Conservation (phyloP, 2,329 filamentous ascomycete species). For the Aspergillus transmontanensis region DNA sequence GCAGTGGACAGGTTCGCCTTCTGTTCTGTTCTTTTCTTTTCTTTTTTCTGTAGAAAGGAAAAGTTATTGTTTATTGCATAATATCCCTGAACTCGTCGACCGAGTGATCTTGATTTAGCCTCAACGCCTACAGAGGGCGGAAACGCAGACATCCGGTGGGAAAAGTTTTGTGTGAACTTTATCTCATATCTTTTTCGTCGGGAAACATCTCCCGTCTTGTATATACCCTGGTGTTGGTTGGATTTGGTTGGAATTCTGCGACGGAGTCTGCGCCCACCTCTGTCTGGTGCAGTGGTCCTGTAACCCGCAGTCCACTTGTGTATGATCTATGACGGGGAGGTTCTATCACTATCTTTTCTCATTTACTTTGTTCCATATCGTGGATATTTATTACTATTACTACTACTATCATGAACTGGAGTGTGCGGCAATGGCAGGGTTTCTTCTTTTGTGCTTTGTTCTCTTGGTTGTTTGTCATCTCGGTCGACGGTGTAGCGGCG, state of each 20-base stretch:
- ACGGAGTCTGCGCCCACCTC: constrained; percentile 26
- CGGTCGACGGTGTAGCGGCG: neutral
- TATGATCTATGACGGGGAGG: constrained; percentile 36
- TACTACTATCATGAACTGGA: constrained; percentile 28
- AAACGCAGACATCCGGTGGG: constrained; percentile 18
- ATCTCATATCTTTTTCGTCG: constrained; percentile 18
- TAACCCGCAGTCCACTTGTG: constrained; percentile 23
- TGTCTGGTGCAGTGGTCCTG: constrained; percentile 24
- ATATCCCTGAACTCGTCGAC: constrained; percentile 22
- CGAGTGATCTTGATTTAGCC: constrained; percentile 22
- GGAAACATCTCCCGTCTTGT: constrained; percentile 30
- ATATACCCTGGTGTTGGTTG: constrained; percentile 31
- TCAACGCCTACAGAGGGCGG: constrained; percentile 17
- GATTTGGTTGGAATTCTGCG: constrained; percentile 17
- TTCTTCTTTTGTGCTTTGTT: constrained; percentile 16
- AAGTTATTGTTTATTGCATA: constrained; percentile 24
- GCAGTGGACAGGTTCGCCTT: constrained; percentile 3
- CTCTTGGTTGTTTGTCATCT: neutral
- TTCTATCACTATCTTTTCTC: constrained; percentile 26
- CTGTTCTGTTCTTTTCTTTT: constrained; percentile 26
- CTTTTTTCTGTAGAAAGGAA: constrained; percentile 25
- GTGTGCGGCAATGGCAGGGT: constrained; percentile 34
- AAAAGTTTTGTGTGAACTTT: constrained; percentile 27
- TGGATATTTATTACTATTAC: constrained; percentile 6
- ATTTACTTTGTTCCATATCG: constrained; percentile 20